Evolutionary conservation across 108 stramenopile species (phyloP), one percentile per base, ranked within the genome.

Genomic region (Craspedostauros australis): DNA sequence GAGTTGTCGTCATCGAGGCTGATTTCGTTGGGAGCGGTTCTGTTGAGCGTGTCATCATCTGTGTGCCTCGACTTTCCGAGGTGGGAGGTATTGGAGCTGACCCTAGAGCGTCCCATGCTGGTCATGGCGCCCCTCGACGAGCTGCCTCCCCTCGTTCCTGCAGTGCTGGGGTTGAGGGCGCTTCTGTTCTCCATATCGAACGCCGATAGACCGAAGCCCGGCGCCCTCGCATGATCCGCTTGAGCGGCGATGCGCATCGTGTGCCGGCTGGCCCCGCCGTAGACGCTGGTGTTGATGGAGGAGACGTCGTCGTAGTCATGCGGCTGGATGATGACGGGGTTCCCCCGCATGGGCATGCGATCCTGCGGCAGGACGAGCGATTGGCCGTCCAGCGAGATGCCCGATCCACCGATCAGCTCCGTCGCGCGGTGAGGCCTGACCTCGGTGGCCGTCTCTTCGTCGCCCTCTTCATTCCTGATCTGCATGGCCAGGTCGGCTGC

Each of bases 301-400:
- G 50, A 53, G 24, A 63, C 28, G 34, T 71, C 70, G 28, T 71
- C 70, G 15, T 47, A 41, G 18, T 60, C 52, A 37, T n/a, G n/a
- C n/a, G n/a, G n/a, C n/a, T n/a, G n/a, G n/a, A n/a, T n/a, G n/a
- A n/a, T n/a, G n/a, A n/a, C n/a, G n/a, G n/a, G n/a, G n/a, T n/a
- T n/a, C n/a, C n/a, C n/a, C n/a, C n/a, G n/a, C n/a, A n/a, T n/a
- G n/a, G n/a, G n/a, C n/a, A n/a, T n/a, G n/a, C 37, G 39, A 19
- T 68, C 50, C 29, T 37, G 32, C 3, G 70, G 70, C 32, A 71
- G 26, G 11, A 58, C 39, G 16, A 71, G 43, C 4, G 57, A 55
- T 46, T 46, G 37, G 4, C 62, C 70, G 36, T 71, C 62, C 40
- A 71, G 39, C 11, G 55, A 57, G 16, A 53, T 21, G 18, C 48